phyloP scores from a whole-genome alignment of 2,329 filamentous ascomycete species.

The Pezicula neosporulosa region DNA sequence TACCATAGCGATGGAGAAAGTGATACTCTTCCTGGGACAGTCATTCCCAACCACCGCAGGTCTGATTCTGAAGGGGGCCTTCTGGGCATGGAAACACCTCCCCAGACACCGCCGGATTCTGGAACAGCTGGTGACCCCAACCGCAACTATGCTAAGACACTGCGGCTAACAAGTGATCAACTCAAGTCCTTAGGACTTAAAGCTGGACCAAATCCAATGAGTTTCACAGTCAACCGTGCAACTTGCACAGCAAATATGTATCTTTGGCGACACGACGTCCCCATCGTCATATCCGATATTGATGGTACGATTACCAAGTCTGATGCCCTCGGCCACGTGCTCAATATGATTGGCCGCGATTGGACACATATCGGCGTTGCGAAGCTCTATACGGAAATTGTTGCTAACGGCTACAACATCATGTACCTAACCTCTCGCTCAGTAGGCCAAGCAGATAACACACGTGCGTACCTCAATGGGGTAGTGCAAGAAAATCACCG shows the following conservation, averaged over 20 bases:
- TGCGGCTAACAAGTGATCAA: conserved; percentile 92
- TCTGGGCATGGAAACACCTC: conserved; percentile 56
- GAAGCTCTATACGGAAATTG: conserved; percentile 95
- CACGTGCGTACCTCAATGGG: conserved; percentile 83
- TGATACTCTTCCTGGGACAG: conserved; percentile 46
- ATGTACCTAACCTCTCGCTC: conserved; percentile 95
- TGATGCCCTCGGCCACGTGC: conserved; percentile 86
- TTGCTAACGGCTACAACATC: conserved; percentile 95
- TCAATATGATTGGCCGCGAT: conserved; percentile 95
- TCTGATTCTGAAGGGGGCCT: conserved; percentile 64
- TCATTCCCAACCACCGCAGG: conserved; percentile 45
- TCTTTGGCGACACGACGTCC: conserved; percentile 85
- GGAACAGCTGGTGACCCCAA: conserved; percentile 64
- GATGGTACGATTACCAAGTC: conserved; percentile 99
- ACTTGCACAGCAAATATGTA: conserved; percentile 93
- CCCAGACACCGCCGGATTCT: conserved; percentile 65
- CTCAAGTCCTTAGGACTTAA: conserved; percentile 81
- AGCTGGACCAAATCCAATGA: conserved; percentile 86
- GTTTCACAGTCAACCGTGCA: conserved; percentile 92
- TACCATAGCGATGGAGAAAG: conserved; percentile 87
- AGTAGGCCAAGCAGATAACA: conserved; percentile 89
- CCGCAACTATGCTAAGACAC: conserved; percentile 92
- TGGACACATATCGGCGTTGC: conserved; percentile 98
- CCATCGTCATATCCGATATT: conserved; percentile 97
- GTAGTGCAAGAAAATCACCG: conserved; percentile 85